Base-by-base conservation (phyloP, 2,329 filamentous ascomycete genomes). In the Ambrosiella xylebori region DNA sequence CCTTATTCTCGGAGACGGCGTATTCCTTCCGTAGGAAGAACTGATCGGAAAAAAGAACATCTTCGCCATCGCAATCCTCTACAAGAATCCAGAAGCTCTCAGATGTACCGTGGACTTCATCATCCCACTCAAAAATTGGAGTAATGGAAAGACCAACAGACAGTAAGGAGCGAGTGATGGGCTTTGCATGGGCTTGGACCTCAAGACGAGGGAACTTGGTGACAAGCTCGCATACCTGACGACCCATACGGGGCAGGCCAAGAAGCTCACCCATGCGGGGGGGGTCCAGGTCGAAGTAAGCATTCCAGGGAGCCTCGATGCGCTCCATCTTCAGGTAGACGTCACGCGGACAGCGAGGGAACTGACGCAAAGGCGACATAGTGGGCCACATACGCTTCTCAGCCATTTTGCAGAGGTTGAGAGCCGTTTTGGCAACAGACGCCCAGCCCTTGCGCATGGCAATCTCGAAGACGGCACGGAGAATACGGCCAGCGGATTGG, bases 321-420 rank as follows among this genome's bases (percentile, higher is more conserved):
- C 90, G 81, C 73, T 98, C 93, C 2, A 90, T 85, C 71, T 97
- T 97, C 63, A 88, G 83, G 54, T 97, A 75, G 57, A 97, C 87
- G 60, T 97, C 91, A 45, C 82, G 76, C 2, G 90, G 82, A 66
- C 89, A 95, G 44, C 75, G 73, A 2, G 85, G 80, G 67, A 98
- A 98, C 66, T 98, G 93, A 57, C 93, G 82, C 38, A 98, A 76
- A 9, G 94, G 93, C 41, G 88, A 88, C 93, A 97, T 98, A 5
- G 91, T 97, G 12, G 91, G 90, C 93, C 93, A 98, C 94, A 98
- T 98, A 54, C 94, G 81, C 76, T 95, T 95, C 74, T 98, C 93
- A 0, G 91, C 93, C 88, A 95, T 97, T 74, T 98, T 98, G 73
- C 94, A 98, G 57, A 98, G 78, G 65, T 95, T 88, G 47, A 98